A percentile compares a stretch with the other conserved stretches of the same genome.
phyloP scores from a whole-genome alignment of 2,329 filamentous ascomycete genomes.

The Phaeoacremonium minimum region DNA sequence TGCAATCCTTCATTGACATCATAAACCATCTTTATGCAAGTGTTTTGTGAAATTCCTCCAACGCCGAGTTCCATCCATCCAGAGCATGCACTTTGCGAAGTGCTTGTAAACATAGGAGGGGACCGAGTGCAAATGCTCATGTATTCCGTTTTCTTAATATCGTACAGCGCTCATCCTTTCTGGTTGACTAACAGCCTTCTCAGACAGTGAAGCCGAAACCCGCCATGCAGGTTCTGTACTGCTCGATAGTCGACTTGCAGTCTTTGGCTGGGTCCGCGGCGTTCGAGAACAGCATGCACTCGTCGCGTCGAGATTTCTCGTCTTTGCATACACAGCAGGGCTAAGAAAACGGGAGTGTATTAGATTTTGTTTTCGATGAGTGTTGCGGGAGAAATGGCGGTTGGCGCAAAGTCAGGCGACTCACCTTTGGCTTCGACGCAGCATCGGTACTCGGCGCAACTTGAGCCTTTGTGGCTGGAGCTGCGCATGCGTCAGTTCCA shows the following conservation, averaged over 20 bases:
- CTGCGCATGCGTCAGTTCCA: no score
- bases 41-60: no score
- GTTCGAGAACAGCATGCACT: conserved; percentile 98
- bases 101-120: background rate
- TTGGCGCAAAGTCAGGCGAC: no score
- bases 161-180: conserved; percentile 11
- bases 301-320: conserved; percentile 87
- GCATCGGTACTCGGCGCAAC: conserved; percentile 1
- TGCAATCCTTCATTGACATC: no score
- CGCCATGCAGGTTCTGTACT: conserved; percentile 89
- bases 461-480: background rate
- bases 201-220: conserved; percentile 81
- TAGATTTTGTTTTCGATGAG: no score
- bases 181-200: conserved; percentile 4
- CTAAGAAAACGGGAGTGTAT: no score
- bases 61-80: no score
- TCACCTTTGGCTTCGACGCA: conserved; percentile 9
- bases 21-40: no score
- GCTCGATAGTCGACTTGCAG: conserved; percentile 76
- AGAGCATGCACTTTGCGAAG: no score
- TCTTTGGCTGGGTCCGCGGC: conserved; percentile 77
- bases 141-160: background rate
- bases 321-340: conserved; percentile 98
- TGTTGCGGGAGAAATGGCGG: no score
- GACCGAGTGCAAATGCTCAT: background rate